Conservation (phyloP, 345 rosid genomes). For the Nephelium lappaceum region DNA sequence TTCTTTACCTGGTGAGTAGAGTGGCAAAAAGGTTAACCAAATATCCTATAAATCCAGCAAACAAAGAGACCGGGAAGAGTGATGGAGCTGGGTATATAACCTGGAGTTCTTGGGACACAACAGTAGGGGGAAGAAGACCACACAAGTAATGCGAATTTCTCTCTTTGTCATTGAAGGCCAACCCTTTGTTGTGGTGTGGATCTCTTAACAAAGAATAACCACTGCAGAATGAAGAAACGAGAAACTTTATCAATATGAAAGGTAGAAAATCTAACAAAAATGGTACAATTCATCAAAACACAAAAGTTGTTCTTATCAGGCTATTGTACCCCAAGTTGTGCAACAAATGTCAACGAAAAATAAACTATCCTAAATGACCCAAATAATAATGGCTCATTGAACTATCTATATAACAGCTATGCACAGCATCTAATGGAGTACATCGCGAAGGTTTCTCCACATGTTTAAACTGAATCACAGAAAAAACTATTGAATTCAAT, state of each 20-base stretch:
- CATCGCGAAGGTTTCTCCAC: not conserved
- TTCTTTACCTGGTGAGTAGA: constrained; percentile 67
- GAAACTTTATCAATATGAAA: too few species aligned
- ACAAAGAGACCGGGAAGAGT: constrained; percentile 10
- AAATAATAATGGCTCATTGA: not conserved
- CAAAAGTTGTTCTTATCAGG: not conserved
- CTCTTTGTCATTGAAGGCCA: constrained; percentile 83
- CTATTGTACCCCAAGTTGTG: not conserved
- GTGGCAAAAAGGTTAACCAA: constrained; percentile 2
- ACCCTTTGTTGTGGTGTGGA: constrained; percentile 97
- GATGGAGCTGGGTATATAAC: constrained; percentile 31
- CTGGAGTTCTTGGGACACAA: constrained; percentile 90
- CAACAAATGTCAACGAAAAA: not conserved
- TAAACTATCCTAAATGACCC: not conserved
- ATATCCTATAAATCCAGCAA: not conserved
- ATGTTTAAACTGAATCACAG: not conserved
- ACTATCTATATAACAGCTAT: not conserved
- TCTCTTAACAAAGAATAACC: constrained; percentile 94
- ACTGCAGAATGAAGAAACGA: constrained; percentile 39
- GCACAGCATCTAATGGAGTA: not conserved
- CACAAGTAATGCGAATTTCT: constrained; percentile 89
- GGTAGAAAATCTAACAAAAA: not conserved
- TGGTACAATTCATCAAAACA: not conserved
- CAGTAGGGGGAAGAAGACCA: constrained; percentile 92
- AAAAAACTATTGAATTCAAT: not conserved